Base-by-base conservation (phyloP, 148 eudicot genomes). In the Fagopyrum homotropicum region DNA sequence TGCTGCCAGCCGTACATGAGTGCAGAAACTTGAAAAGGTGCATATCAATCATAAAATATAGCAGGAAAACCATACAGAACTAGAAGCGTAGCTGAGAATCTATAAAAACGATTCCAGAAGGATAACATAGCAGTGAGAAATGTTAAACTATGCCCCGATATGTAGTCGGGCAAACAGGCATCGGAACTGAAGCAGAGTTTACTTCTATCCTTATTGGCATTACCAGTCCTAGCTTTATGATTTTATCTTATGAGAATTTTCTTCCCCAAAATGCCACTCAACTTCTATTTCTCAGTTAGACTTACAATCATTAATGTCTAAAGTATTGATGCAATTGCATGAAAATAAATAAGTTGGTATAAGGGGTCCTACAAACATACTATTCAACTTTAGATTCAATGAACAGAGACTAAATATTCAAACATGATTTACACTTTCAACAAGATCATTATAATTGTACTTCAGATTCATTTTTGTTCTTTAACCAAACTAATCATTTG, bases 1-100 rank as follows among this genome's bases (percentile, higher is more conserved):
- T 40, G 40, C 46, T 35, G 9, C 47, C 30, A 12, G 5, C 4
- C 6, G 46, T 15, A 66, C 71, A 66, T n/a, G 9, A 66, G 46
- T 64, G 45, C 70, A 30, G 70, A 66, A 63, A 30, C 44, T 63
- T 30, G 40, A 19, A 57, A 57, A 17, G 63, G 29, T 22, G 29
- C 10, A 57, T 57, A 57, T 19, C 64, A 57, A 57, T 57, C 64
- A 57, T 57, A 57, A 56, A 26, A 40, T 66, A 66, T 17, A 66
- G 71, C 17, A 40, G n/a, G 46, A 66, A 66, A 66, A 6, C 16
- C 7, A 45, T 22, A 22, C 26, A 22, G 26, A 22, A 22, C 26
- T 40, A 64, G 70, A 35, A 30, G 69, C 17, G 19, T 0, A 60
- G 66, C 66, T 60, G 9, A 11, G 35, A 60, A 22, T 22, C 43